Evolutionary conservation across 2,329 filamentous ascomycete genomes (phyloP), one percentile per base, ranked within the genome.

Genomic region (Ascomycota sp.): DNA sequence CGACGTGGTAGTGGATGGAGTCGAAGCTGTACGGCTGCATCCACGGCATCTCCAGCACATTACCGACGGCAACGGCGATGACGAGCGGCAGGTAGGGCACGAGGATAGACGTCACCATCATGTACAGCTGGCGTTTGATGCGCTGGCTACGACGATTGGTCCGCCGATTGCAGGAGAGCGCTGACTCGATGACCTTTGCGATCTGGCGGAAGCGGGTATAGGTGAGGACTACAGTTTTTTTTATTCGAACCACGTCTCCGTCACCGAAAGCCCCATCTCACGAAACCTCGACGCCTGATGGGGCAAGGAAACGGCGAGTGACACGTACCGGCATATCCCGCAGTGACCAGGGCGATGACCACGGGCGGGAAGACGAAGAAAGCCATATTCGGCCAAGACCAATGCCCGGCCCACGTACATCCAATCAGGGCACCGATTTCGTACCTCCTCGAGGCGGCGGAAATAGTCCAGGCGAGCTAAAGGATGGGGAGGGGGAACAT

Each of bases 401-500:
- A 41, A 31, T 57, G 50, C 20, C 54, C 56, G 7, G 50, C 36
- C 39, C 53, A 59, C 12, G 41, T 45, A 36, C 67, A 72, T 3
- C 67, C 67, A 13, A 55, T 43, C 24, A 68, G 43, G 0, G 65
- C 57, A 20, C 51, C 56, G 22, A 72, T 41, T 19, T 52, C 48
- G 39, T 64, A 71, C 15, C 67, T 52, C 32, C 61, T 53, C 2
- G 47, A 40, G 4, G 59, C 49, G 10, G 62, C 46, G 12, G 63
- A 59, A 42, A 56, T 63, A 1, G 57, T 59, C 42, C 63, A 55
- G 7, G 50, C 41, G 6, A 62, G 32, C 46, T 69, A 61, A 23
- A 69, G 20, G 10, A 65, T 7, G 0, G 65, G 65, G 4, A 65
- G 33, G 1, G 63, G 55, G 31, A 71, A 67, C 35, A 72, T 63